A percentile compares a stretch with the other conserved stretches of the same genome.
Conservation (phyloP, 495 filamentous ascomycete genomes). For the Neurospora pannonica region DNA sequence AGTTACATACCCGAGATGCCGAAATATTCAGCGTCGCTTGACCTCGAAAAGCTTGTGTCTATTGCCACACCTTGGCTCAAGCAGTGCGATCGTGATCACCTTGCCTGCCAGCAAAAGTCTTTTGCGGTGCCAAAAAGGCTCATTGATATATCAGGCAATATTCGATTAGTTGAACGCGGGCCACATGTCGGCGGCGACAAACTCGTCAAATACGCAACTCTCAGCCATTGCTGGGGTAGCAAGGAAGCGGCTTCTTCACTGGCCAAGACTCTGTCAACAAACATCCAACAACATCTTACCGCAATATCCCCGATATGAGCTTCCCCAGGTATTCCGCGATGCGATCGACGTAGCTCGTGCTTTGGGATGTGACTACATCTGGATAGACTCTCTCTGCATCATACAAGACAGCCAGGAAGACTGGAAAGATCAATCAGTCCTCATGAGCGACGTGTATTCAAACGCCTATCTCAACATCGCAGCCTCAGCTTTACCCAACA, state of each 20-base stretch:
- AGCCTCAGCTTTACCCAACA: background rate
- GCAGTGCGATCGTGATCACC: background rate
- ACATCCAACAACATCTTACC: background rate
- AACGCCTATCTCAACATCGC: constrained; percentile 1
- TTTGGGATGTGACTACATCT: background rate
- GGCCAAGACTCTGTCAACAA: background rate
- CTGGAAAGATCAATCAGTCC: background rate
- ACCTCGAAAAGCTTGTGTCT: background rate
- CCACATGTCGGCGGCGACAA: background rate
- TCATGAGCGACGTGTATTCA: background rate
- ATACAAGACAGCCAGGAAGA: background rate
- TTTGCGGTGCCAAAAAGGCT: background rate
- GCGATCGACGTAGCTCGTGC: background rate
- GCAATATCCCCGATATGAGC: background rate
- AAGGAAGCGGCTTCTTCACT: background rate
- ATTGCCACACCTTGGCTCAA: background rate
- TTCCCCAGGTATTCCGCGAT: background rate
- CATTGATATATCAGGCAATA: background rate
- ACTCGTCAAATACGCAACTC: background rate
- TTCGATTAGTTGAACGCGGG: background rate
- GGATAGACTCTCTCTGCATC: background rate
- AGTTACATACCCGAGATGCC: background rate
- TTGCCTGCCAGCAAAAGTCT: background rate
- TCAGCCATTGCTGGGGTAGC: constrained; percentile 2
- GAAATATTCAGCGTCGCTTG: background rate